Evolutionary conservation across 164 flowering plant genomes (phyloP).

Genomic region (Euptelea pleiosperma): DNA sequence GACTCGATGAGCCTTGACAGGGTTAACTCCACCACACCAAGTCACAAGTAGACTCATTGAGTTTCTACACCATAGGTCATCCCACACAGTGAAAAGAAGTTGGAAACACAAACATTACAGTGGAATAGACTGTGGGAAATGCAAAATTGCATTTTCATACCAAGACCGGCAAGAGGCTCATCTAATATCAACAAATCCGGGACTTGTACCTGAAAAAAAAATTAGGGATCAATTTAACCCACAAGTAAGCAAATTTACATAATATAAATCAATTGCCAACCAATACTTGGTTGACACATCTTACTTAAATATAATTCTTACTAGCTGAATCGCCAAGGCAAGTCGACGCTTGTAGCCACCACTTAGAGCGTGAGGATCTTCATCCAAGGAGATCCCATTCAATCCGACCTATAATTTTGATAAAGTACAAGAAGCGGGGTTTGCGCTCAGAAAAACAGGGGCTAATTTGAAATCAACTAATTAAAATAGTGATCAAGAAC

Average conservation of each 20-base stretch:
- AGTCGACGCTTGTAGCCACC: constrained; percentile 99
- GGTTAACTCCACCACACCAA: neutral
- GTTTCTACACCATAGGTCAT: neutral
- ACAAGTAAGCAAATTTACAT: neutral
- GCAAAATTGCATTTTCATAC: constrained; percentile 39
- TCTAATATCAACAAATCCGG: constrained; percentile 90
- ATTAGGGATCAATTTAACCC: neutral
- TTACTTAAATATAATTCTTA: constrained; percentile 39
- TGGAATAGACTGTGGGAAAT: constrained; percentile 4
- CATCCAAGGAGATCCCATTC: constrained; percentile 67
- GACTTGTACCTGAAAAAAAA: constrained; percentile 61
- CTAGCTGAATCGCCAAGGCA: constrained; percentile 94
- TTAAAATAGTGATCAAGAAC: neutral
- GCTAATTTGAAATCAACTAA: neutral
- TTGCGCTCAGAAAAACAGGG: neutral
- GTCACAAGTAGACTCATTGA: neutral
- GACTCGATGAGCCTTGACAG: no score
- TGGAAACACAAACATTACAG: neutral
- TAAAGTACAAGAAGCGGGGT: neutral
- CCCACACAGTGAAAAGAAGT: neutral
- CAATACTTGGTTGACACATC: no score
- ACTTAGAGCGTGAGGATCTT: constrained; percentile 90
- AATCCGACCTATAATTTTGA: constrained; percentile 68
- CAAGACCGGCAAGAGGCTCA: constrained; percentile 99
- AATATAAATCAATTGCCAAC: neutral